A percentile compares a stretch with the other conserved stretches of the same genome.
Conservation (phyloP, 2,329 filamentous ascomycete genomes). For the Sarocladiaceae sp. region DNA sequence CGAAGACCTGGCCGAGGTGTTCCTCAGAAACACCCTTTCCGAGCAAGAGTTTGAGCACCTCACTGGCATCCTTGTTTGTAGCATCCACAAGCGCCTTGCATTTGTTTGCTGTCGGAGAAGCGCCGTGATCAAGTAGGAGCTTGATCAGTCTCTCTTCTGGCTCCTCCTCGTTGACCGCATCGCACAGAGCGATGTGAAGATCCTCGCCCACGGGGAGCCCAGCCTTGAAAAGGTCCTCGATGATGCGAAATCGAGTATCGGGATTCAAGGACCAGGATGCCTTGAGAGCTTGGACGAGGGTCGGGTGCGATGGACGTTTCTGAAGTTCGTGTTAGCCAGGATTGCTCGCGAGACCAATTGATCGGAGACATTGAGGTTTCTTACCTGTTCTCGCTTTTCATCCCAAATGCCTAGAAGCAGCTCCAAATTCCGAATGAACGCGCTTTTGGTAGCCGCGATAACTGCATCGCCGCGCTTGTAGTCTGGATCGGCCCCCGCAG, state of each 20-base stretch:
- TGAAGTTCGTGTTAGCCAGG: slow-evolving; percentile 19
- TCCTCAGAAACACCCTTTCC: slow-evolving; percentile 33
- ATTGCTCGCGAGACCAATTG: slow-evolving; percentile 9
- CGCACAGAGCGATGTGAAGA: slow-evolving; percentile 45
- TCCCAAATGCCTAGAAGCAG: slow-evolving; percentile 45
- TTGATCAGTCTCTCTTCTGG: slow-evolving; percentile 42
- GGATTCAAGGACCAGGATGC: slow-evolving; percentile 47
- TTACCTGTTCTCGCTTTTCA: slow-evolving; percentile 35
- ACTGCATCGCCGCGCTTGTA: slow-evolving; percentile 52
- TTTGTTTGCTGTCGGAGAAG: slow-evolving; percentile 46
- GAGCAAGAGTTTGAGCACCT: slow-evolving; percentile 35
- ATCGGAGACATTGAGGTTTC: slow-evolving; percentile 14
- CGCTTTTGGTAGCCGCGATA: slow-evolving; percentile 48
- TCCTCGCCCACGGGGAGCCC: slow-evolving; percentile 45
- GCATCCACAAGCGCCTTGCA: slow-evolving; percentile 51
- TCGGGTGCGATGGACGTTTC: slow-evolving; percentile 42
- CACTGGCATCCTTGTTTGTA: slow-evolving; percentile 26
- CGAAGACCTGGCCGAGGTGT: slow-evolving; percentile 42
- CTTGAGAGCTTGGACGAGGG: slow-evolving; percentile 47
- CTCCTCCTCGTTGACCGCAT: slow-evolving; percentile 49
- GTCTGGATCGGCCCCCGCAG: slow-evolving; percentile 50
- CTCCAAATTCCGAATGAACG: slow-evolving; percentile 44
- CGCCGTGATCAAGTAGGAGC: slow-evolving; percentile 45
- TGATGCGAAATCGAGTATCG: slow-evolving; percentile 43
- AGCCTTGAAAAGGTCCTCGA: slow-evolving; percentile 47